Evolutionary conservation across 805 yeast genomes (phyloP).

Genomic region (Wickerhamomyces sydowiorum): DNA sequence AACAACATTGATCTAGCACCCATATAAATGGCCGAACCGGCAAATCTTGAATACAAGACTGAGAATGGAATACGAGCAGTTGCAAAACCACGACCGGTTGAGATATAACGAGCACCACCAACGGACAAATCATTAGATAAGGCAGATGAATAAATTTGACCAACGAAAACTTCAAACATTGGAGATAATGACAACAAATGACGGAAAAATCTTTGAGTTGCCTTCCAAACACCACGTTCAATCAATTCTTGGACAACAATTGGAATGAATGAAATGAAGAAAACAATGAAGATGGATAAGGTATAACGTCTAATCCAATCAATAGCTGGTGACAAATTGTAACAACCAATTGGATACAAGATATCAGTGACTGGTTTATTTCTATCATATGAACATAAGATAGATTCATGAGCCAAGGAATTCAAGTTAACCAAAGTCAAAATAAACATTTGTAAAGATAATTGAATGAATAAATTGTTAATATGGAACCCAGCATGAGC

Average conservation of each 20-base stretch:
- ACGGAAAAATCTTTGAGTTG: slow-evolving; percentile 60
- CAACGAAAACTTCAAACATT: slow-evolving; percentile 77
- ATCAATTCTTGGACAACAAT: slow-evolving; percentile 73
- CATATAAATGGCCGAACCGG: slow-evolving; percentile 77
- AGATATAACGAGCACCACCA: slow-evolving; percentile 85
- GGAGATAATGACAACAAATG: slow-evolving; percentile 72
- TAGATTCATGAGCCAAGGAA: slow-evolving; percentile 67
- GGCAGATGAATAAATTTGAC: slow-evolving; percentile 72
- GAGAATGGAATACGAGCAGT: slow-evolving; percentile 76
- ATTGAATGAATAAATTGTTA: slow-evolving; percentile 71
- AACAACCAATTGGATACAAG: slow-evolving; percentile 63
- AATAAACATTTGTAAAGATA: slow-evolving; percentile 69
- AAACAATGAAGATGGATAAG: slow-evolving; percentile 74
- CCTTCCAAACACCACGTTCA: slow-evolving; percentile 78
- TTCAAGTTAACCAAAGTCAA: slow-evolving; percentile 66
- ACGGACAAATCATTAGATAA: slow-evolving; percentile 64
- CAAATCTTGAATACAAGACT: slow-evolving; percentile 69
- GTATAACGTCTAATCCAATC: slow-evolving; percentile 83
- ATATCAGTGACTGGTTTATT: slow-evolving; percentile 65
- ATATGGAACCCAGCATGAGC: slow-evolving; percentile 87
- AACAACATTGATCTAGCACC: slow-evolving; percentile 76
- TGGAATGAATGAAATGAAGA: slow-evolving; percentile 76
- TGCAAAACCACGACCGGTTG: slow-evolving; percentile 85
- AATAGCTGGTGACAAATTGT: slow-evolving; percentile 65
- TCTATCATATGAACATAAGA: slow-evolving; percentile 61